These are phyloP conservation scores for Theobroma cacao DNA, from an alignment of 345 rosid genomes.

Conservation along the genomic window DNA sequence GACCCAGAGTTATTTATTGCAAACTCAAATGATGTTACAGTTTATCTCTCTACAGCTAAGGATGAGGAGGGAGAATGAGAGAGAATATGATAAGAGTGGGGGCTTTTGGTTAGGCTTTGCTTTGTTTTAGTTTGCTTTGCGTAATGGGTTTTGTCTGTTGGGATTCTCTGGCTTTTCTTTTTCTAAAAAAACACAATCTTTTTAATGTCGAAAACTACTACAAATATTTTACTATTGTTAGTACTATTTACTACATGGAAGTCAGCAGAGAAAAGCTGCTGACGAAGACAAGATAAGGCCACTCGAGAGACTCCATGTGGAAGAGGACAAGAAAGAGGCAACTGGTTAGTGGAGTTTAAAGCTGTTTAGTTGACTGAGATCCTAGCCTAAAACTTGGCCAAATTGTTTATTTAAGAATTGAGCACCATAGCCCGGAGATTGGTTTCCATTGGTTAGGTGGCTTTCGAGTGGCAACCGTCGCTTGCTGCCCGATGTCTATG, in stretches of 20 bases:
- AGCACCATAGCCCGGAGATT: too few species aligned
- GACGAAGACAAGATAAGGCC: neutral
- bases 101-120: neutral
- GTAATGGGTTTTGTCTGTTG: conserved; percentile 39
- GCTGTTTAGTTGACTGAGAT: too few species aligned
- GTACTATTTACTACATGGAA: neutral
- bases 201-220: neutral
- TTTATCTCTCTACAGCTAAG: neutral
- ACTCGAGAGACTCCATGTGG: neutral
- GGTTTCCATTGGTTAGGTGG: too few species aligned
- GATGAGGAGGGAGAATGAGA: neutral
- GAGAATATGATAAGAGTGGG: neutral
- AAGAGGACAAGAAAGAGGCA: too few species aligned
- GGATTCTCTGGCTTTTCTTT: conserved; percentile 12
- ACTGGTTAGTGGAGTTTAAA: too few species aligned
- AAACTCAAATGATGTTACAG: neutral
- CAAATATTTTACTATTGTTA: neutral
- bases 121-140: conserved; percentile 22
- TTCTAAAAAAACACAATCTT: neutral
- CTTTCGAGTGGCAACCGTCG: too few species aligned
- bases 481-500: neutral
- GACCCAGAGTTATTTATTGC: neutral
- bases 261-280: neutral
- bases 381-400: too few species aligned
- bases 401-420: too few species aligned